phyloP scores from a whole-genome alignment of 2,329 filamentous ascomycete species.

The Aotearoamyces nothofagi region DNA sequence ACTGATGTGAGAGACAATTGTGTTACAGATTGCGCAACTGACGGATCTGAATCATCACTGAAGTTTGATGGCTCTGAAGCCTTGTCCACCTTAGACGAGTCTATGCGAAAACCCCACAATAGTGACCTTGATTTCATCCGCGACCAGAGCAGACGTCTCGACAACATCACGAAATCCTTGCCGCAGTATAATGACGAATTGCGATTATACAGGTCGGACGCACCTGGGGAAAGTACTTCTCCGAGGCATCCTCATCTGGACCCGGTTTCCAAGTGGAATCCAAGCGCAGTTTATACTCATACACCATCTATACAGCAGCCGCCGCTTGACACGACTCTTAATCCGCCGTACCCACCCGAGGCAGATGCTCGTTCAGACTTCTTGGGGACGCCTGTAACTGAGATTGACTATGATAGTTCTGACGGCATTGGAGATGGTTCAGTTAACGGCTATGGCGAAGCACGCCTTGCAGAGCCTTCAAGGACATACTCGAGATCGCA shows the following conservation, averaged over 20 bases:
- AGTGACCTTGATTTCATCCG: not conserved
- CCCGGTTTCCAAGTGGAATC: not conserved
- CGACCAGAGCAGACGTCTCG: not conserved
- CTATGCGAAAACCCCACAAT: not conserved
- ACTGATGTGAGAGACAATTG: too few species aligned
- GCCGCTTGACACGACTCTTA: too few species aligned
- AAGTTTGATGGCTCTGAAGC: too few species aligned
- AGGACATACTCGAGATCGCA: too few species aligned
- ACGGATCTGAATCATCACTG: too few species aligned
- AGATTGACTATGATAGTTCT: slow-evolving; percentile 19
- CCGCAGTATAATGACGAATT: not conserved
- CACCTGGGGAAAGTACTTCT: not conserved
- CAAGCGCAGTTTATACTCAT: not conserved
- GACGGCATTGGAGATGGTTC: slow-evolving; percentile 8
- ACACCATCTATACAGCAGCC: too few species aligned
- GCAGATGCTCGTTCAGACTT: slow-evolving; percentile 10
- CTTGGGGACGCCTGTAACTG: slow-evolving; percentile 14
- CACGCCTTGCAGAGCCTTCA: too few species aligned
- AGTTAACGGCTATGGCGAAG: too few species aligned
- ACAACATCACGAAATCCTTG: not conserved
- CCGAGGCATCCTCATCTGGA: not conserved
- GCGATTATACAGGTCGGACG: not conserved
- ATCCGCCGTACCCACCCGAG: too few species aligned
- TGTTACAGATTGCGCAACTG: too few species aligned
- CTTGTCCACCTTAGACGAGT: not conserved